A percentile compares a stretch with the other conserved stretches of the same genome.
These are phyloP conservation scores for Apium graveolens DNA, from an alignment of 129 eudicot species.

Conservation along the genomic window DNA sequence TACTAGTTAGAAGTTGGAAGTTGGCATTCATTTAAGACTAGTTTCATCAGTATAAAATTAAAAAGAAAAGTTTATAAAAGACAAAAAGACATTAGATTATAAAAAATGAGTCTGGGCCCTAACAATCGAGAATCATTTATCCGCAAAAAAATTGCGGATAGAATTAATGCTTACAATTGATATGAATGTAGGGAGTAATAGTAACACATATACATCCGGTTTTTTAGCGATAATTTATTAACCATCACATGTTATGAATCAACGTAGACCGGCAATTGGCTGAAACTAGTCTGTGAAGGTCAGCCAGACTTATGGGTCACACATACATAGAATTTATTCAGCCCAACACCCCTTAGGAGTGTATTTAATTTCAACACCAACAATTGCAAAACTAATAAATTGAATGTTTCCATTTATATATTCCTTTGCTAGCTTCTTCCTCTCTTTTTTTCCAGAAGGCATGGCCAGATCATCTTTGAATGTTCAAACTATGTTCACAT, in stretches of 20 bases:
- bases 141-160: no score
- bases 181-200: no score
- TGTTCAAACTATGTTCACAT: not conserved
- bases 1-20: slow-evolving; percentile 1
- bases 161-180: no score
- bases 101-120: no score
- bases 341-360: not conserved
- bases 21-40: not conserved
- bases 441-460: not conserved
- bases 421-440: not conserved
- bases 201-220: no score
- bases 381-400: not conserved
- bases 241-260: no score
- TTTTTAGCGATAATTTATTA: no score
- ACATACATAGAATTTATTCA: not conserved
- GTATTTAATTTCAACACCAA: not conserved
- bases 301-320: not conserved
- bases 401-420: not conserved
- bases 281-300: not conserved
- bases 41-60: not conserved
- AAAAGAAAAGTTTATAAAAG: no score
- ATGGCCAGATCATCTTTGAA: not conserved
- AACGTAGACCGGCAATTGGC: no score
- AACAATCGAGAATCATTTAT: no score
- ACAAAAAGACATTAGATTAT: no score